Base-by-base conservation (phyloP, 2,329 filamentous ascomycete species). In the Colletotrichum sp. region DNA sequence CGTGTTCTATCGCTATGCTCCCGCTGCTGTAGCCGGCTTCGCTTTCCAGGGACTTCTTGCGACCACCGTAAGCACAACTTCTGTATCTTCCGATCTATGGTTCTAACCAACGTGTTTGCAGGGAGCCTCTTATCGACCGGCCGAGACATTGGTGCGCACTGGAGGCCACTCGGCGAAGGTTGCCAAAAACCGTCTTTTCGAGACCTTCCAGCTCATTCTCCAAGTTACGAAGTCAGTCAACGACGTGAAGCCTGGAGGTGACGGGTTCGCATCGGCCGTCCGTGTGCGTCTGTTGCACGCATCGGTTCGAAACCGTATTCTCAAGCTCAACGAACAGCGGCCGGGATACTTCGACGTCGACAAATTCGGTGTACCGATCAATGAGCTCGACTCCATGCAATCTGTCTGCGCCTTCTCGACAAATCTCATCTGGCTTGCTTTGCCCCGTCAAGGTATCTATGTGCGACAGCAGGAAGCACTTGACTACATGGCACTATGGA, bases 251-350 rank as follows among this genome's bases (percentile, higher is more conserved):
- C 91, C 91, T 4, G 91, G 90, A 2, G 92, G 92, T 5, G 89
- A 88, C 12, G 93, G 92, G 1, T 90, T 90, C 75, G 86, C 88
- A 6, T 92, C 92, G 4, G 91, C 91, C 3, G 87, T 94, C 13
- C 89, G 92, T 6, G 93, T 94, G 8, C 88, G 93, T 13, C 85
- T 94, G 2, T 86, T 94, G 4, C 93, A 94, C 79, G 90, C 92
- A 1, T 89, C 90, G 1, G 93, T 94, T 10, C 89, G 93, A 7
- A 86, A 90, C 71, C 88, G 91, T 13, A 93, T 94, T 71, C 85
- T 93, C 80, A 89, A 88, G 63, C 86, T 94, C 6, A 88, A 88
- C 32, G 81, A 86, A 21, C 82, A 88, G 61, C 85, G 87, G 16
- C 91, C 92, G 0, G 87, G 87, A 10, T 94, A 94, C 81, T 94